Evolutionary conservation across 2,329 filamentous ascomycete genomes (phyloP).

Genomic region (Pochonia chlamydosporia): DNA sequence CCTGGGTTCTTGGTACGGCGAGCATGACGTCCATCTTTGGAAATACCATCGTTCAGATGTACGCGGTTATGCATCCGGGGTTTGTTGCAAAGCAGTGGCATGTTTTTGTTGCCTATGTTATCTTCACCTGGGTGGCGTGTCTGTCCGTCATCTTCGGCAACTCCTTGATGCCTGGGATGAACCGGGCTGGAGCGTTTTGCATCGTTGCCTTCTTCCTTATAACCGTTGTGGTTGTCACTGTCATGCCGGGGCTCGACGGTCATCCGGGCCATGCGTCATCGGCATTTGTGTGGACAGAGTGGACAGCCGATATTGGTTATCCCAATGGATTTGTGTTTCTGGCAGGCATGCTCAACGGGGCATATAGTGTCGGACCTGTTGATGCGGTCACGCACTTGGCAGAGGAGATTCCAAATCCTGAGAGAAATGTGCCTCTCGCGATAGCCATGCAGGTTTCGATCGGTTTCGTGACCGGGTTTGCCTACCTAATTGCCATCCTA

Average conservation of each 20-base stretch:
- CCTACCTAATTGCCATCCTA: constrained; percentile 47
- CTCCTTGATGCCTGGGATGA: constrained; percentile 43
- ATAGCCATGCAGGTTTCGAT: constrained; percentile 44
- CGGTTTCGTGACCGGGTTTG: constrained; percentile 46
- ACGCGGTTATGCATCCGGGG: constrained; percentile 31
- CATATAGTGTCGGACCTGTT: constrained; percentile 60
- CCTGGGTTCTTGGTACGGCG: constrained; percentile 33
- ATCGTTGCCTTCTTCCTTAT: constrained; percentile 48
- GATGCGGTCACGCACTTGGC: constrained; percentile 61
- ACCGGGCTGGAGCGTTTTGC: constrained; percentile 45
- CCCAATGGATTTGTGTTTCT: constrained; percentile 35
- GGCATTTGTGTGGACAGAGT: constrained; percentile 34
- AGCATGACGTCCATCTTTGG: constrained; percentile 35
- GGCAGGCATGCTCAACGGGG: constrained; percentile 52
- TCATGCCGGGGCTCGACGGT: constrained; percentile 33
- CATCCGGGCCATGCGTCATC: constrained; percentile 23
- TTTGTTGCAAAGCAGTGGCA: constrained; percentile 34
- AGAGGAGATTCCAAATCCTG: constrained; percentile 54
- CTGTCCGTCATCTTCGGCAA: constrained; percentile 47
- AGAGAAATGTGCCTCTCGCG: constrained; percentile 47
- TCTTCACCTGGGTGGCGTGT: constrained; percentile 33
- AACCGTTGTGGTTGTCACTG: constrained; percentile 48
- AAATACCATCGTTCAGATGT: constrained; percentile 38
- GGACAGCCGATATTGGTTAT: constrained; percentile 33
- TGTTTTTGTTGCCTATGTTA: constrained; percentile 35